Conservation (phyloP, 2,329 filamentous ascomycete species). For the Calonectria pauciramosa region DNA sequence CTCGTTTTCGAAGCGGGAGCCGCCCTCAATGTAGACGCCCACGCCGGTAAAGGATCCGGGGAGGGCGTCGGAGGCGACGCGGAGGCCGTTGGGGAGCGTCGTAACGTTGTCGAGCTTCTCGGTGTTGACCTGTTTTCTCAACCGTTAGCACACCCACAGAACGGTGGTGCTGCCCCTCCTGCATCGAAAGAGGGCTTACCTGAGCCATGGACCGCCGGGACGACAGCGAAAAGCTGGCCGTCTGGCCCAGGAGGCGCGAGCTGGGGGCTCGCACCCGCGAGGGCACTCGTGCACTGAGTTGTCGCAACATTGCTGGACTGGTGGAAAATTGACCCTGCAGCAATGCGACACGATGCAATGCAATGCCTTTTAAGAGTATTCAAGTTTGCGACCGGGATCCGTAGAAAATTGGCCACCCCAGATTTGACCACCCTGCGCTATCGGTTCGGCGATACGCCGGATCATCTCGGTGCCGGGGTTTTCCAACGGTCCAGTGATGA, state of each 20-base stretch:
- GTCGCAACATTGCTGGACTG: slow-evolving; percentile 51
- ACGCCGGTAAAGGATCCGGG: slow-evolving; percentile 96
- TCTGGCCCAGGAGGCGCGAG: slow-evolving; percentile 42
- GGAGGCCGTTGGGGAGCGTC: slow-evolving; percentile 90
- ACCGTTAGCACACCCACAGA: slow-evolving; percentile 1
- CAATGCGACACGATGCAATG: slow-evolving; percentile 31
- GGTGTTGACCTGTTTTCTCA: slow-evolving; percentile 74
- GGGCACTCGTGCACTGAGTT: slow-evolving; percentile 50
- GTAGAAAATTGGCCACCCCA: slow-evolving; percentile 42
- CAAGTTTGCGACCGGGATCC: slow-evolving; percentile 41
- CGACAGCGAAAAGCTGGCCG: slow-evolving; percentile 36
- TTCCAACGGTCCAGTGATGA: slow-evolving; percentile 23
- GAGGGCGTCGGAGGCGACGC: slow-evolving; percentile 93
- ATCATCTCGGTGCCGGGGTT: slow-evolving; percentile 45
- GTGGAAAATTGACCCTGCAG: slow-evolving; percentile 16
- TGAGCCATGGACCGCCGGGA: slow-evolving; percentile 49
- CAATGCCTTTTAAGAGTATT: slow-evolving; percentile 7
- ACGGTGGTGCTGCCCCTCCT: background rate
- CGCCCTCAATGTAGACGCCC: slow-evolving; percentile 95
- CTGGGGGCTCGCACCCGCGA: slow-evolving; percentile 43
- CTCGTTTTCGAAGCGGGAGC: slow-evolving; percentile 92
- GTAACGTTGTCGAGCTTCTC: slow-evolving; percentile 87
- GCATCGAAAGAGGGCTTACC: background rate
- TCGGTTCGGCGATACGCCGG: slow-evolving; percentile 47
- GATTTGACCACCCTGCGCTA: slow-evolving; percentile 28